A percentile compares a stretch with the other conserved stretches of the same genome.
Evolutionary conservation across 2,329 filamentous ascomycete species (phyloP).

Genomic region (Aspergillus cejpii): DNA sequence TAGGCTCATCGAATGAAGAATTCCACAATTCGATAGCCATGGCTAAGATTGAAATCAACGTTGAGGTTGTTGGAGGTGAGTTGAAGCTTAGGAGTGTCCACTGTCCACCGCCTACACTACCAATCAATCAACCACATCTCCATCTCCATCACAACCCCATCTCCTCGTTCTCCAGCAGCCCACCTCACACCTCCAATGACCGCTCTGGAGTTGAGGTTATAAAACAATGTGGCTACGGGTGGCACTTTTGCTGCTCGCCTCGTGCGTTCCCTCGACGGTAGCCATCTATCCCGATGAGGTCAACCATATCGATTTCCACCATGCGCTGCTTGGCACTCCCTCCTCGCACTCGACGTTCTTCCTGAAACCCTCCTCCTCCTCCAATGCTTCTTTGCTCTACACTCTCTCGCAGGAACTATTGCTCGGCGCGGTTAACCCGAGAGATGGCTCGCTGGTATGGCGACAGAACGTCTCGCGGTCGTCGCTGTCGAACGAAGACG

Average conservation of each 20-base stretch:
- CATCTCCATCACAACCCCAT: not conserved
- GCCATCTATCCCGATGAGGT: slow-evolving; percentile 89
- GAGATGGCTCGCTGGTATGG: slow-evolving; percentile 79
- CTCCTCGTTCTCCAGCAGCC: slow-evolving; percentile 12
- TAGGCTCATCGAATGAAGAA: no score
- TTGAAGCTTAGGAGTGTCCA: not conserved
- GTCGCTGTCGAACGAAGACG: slow-evolving; percentile 12
- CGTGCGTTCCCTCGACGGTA: slow-evolving; percentile 46
- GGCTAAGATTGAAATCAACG: no score
- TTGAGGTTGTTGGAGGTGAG: no score
- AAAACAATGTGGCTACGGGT: slow-evolving; percentile 39
- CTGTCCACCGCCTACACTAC: slow-evolving; percentile 17
- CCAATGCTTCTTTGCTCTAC: slow-evolving; percentile 84
- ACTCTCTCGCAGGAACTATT: slow-evolving; percentile 79
- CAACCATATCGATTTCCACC: slow-evolving; percentile 85
- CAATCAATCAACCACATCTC: slow-evolving; percentile 4
- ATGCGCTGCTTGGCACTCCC: slow-evolving; percentile 78
- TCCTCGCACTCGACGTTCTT: slow-evolving; percentile 85
- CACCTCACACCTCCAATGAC: slow-evolving; percentile 28
- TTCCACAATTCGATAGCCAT: no score
- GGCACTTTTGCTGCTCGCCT: slow-evolving; percentile 35
- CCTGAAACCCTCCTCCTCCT: slow-evolving; percentile 73
- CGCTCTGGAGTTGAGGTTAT: slow-evolving; percentile 21
- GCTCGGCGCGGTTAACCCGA: slow-evolving; percentile 81
- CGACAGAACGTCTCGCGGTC: slow-evolving; percentile 63